Evolutionary conservation across 768 basidiomycete species (phyloP).

Genomic region (Boletellus sp.): DNA sequence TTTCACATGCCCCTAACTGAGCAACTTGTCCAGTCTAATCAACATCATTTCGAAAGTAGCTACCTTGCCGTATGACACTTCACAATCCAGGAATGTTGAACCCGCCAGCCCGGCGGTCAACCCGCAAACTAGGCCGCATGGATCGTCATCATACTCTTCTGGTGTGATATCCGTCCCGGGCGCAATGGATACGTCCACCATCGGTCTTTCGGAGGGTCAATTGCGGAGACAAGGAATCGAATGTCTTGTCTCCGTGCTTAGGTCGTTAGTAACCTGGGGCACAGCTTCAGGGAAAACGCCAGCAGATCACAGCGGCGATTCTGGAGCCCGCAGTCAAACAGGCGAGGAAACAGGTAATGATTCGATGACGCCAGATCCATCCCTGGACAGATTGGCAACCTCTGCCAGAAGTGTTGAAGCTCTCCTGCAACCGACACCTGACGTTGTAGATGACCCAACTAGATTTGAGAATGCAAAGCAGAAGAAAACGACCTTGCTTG

Average conservation of each 20-base stretch:
- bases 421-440: slow-evolving; percentile 69
- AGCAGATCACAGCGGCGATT: slow-evolving; percentile 35
- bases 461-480: slow-evolving; percentile 94
- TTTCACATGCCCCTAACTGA: slow-evolving; percentile 6
- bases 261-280: slow-evolving; percentile 91
- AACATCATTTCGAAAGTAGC: slow-evolving; percentile 95
- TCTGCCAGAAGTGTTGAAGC: slow-evolving; percentile 49
- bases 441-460: slow-evolving; percentile 83
- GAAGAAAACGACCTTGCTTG: slow-evolving; percentile 89
- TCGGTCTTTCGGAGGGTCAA: slow-evolving; percentile 78
- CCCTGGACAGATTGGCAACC: slow-evolving; percentile 51
- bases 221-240: slow-evolving; percentile 92
- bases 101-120: slow-evolving; percentile 58
- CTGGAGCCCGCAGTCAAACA: slow-evolving; percentile 42
- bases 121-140: slow-evolving; percentile 37
- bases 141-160: slow-evolving; percentile 52
- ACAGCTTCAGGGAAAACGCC: slow-evolving; percentile 42
- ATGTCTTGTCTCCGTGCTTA: slow-evolving; percentile 82
- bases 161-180: slow-evolving; percentile 63
- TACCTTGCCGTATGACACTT: slow-evolving; percentile 48
- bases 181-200: slow-evolving; percentile 60
- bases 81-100: slow-evolving; percentile 51
- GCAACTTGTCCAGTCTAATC: slow-evolving; percentile 57
- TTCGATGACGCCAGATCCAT: slow-evolving; percentile 51
- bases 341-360: slow-evolving; percentile 56